These are phyloP conservation scores for Mycena galopus DNA, from an alignment of 768 basidiomycete genomes.

Conservation along the genomic window DNA sequence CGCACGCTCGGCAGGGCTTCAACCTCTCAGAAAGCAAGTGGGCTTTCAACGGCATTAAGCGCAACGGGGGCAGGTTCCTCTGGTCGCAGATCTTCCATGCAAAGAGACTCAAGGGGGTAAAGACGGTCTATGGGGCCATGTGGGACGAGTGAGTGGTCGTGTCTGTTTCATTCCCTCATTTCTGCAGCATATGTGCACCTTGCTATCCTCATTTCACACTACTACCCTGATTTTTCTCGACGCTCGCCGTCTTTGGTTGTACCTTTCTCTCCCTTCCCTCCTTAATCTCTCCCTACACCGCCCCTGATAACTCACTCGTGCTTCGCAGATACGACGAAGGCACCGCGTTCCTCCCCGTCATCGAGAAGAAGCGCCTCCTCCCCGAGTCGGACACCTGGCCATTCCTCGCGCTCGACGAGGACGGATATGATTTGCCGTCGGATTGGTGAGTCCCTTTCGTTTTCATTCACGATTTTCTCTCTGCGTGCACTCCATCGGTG, in stretches of 20 bases:
- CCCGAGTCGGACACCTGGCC: slow-evolving; percentile 71
- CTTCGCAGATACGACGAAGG: slow-evolving; percentile 82
- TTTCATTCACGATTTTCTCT: neutral
- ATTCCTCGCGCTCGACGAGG: slow-evolving; percentile 82
- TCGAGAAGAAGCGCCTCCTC: slow-evolving; percentile 53
- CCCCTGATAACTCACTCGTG: neutral
- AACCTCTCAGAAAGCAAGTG: slow-evolving; percentile 81
- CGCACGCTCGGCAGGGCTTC: slow-evolving; percentile 62
- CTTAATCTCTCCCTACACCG: neutral
- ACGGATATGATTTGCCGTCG: slow-evolving; percentile 80
- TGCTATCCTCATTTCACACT: neutral
- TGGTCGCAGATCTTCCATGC: slow-evolving; percentile 86
- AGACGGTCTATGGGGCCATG: slow-evolving; percentile 60
- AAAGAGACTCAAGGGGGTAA: slow-evolving; percentile 63
- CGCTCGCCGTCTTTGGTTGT: no score
- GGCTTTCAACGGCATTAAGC: slow-evolving; percentile 77
- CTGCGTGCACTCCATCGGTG: no score
- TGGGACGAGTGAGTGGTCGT: slow-evolving; percentile 79
- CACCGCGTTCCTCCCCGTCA: neutral
- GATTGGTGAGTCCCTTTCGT: slow-evolving; percentile 70
- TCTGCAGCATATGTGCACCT: no score
- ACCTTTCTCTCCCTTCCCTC: neutral
- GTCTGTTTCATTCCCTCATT: slow-evolving; percentile 5
- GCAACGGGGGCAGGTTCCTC: slow-evolving; percentile 81
- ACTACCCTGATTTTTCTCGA: no score